A percentile compares a stretch with the other conserved stretches of the same genome.
These are phyloP conservation scores for Penicillium hesseltinei DNA, from an alignment of 2,329 filamentous ascomycete species.

Conservation along the genomic window DNA sequence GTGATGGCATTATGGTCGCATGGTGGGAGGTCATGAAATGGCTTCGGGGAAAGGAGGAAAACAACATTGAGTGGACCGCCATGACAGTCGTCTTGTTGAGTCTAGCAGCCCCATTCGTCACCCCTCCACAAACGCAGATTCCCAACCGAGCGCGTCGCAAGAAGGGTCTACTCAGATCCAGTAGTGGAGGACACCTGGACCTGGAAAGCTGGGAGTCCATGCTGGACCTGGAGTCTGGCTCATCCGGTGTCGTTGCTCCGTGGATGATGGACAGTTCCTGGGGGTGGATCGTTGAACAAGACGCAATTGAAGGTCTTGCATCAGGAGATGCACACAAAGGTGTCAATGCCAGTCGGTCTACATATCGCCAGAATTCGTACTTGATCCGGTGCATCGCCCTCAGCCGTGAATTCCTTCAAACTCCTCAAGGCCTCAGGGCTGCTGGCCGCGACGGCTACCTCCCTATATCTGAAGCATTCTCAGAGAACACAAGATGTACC, in stretches of 20 bases:
- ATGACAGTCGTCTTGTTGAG: constrained; percentile 63
- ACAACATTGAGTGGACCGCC: constrained; percentile 67
- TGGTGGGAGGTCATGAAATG: constrained; percentile 76
- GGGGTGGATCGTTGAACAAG: constrained; percentile 68
- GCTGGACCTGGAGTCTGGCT: constrained; percentile 46
- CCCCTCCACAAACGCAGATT: constrained; percentile 31
- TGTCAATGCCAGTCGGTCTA: constrained; percentile 22
- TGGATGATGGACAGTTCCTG: constrained; percentile 63
- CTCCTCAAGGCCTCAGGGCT: constrained; percentile 56
- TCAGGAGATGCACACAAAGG: constrained; percentile 15
- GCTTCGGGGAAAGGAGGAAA: constrained; percentile 54
- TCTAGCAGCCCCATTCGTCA: constrained; percentile 61
- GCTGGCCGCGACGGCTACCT: constrained; percentile 61
- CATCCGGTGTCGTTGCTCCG: constrained; percentile 39
- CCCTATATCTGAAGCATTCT: constrained; percentile 58
- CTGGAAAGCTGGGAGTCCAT: constrained; percentile 51
- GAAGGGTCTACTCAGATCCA: constrained; percentile 48
- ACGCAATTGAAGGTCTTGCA: constrained; percentile 35
- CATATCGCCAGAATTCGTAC: constrained; percentile 42
- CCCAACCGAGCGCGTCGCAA: constrained; percentile 42
- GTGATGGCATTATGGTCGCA: constrained; percentile 62
- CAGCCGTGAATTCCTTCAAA: constrained; percentile 64
- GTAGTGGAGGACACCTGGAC: constrained; percentile 48
- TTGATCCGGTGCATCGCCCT: constrained; percentile 53
- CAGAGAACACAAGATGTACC: constrained; percentile 58